Conservation (phyloP, 116 monocot species). For the Dioscorea cayenensis region DNA sequence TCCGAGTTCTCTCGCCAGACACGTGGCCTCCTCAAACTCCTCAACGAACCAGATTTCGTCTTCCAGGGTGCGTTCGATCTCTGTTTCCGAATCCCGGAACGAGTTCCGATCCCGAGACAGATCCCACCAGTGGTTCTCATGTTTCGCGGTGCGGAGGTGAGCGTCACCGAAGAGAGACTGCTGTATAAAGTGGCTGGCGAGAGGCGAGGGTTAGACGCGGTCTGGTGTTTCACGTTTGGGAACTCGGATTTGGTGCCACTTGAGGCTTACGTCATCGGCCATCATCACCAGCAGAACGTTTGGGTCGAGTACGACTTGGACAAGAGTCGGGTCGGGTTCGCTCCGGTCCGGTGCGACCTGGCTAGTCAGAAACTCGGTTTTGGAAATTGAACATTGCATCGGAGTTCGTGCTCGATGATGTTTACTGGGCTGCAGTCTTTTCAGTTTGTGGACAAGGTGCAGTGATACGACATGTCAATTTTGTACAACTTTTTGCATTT, state of each 20-base stretch:
- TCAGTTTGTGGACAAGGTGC: too few species aligned
- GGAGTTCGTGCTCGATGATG: too few species aligned
- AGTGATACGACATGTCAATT: too few species aligned
- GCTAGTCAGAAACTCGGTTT: slow-evolving; percentile 33
- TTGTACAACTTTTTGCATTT: too few species aligned
- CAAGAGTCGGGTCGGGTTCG: slow-evolving; percentile 70
- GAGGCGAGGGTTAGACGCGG: slow-evolving; percentile 26
- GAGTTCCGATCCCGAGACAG: background rate
- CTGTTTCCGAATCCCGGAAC: slow-evolving; percentile 40
- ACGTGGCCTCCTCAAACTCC: slow-evolving; percentile 18
- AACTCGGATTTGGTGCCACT: slow-evolving; percentile 84
- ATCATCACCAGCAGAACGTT: slow-evolving; percentile 90
- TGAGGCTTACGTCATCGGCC: slow-evolving; percentile 81
- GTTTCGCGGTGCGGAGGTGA: slow-evolving; percentile 67
- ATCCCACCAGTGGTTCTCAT: slow-evolving; percentile 54
- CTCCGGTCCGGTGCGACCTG: slow-evolving; percentile 60
- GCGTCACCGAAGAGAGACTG: slow-evolving; percentile 44
- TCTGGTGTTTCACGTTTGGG: slow-evolving; percentile 92
- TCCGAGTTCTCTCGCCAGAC: slow-evolving; percentile 62
- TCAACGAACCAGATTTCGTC: slow-evolving; percentile 57
- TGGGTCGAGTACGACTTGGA: slow-evolving; percentile 96
- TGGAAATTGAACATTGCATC: too few species aligned
- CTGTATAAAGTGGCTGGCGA: slow-evolving; percentile 49
- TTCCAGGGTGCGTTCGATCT: slow-evolving; percentile 87
- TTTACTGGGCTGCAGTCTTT: too few species aligned